Evolutionary conservation across 148 eudicot species (phyloP).

Genomic region (Rhododendron williamsianum): DNA sequence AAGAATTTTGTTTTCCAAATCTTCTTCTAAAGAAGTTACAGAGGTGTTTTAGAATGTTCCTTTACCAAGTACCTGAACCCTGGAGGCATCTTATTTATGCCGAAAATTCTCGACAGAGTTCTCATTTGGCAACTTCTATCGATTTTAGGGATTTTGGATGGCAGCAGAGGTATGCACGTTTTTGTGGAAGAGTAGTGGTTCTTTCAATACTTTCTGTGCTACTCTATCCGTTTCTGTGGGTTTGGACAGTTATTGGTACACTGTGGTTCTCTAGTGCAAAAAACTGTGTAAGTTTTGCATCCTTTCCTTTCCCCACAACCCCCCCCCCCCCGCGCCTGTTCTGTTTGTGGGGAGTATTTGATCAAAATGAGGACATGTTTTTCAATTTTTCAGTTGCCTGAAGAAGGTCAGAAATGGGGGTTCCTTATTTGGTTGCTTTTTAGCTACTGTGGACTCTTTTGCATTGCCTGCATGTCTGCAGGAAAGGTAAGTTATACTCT

Average conservation of each 20-base stretch:
- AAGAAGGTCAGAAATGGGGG: constrained; percentile 97
- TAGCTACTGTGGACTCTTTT: constrained; percentile 87
- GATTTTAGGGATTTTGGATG: constrained; percentile 78
- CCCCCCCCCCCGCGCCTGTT: background rate
- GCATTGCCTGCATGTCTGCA: constrained; percentile 69
- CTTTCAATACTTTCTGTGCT: constrained; percentile 66
- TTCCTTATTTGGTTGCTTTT: constrained; percentile 94
- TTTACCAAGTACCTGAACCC: background rate
- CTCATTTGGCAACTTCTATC: constrained; percentile 2
- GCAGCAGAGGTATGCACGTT: constrained; percentile 91
- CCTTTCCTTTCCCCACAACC: background rate
- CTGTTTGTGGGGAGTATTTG: background rate
- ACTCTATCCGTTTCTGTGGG: constrained; percentile 90
- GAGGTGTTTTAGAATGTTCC: background rate
- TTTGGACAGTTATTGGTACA: constrained; percentile 84
- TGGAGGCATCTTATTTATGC: background rate
- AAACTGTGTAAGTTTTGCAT: constrained; percentile 54
- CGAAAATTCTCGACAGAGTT: background rate
- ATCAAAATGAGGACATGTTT: constrained; percentile 15
- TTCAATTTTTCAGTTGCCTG: constrained; percentile 65
- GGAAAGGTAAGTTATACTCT: constrained; percentile 53
- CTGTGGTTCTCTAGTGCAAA: constrained; percentile 77
- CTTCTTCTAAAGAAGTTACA: background rate
- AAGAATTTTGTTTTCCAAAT: background rate
- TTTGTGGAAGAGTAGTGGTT: constrained; percentile 81